Evolutionary conservation across 768 basidiomycete genomes (phyloP).

Genomic region (Suillus subalutaceus): DNA sequence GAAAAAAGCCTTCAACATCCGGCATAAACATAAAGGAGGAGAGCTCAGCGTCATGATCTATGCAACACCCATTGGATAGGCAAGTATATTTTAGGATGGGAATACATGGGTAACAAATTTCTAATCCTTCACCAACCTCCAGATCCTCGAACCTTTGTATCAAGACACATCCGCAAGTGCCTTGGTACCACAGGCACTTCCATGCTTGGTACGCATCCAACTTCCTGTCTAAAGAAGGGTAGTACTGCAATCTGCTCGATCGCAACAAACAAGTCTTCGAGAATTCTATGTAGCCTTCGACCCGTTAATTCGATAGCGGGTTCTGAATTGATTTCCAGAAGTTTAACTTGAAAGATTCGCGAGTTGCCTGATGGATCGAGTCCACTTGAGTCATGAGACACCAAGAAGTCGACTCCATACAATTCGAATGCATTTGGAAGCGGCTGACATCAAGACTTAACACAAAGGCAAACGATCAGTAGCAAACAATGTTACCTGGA

Average conservation of each 20-base stretch:
- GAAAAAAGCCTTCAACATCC: not conserved
- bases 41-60: not conserved
- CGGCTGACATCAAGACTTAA: conserved; percentile 47
- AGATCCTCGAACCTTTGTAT: conserved; percentile 48
- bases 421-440: conserved; percentile 93
- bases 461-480: not conserved
- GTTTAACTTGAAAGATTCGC: conserved; percentile 57
- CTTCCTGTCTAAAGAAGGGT: conserved; percentile 49
- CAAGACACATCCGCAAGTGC: conserved; percentile 71
- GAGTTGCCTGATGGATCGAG: conserved; percentile 8
- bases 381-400: conserved; percentile 46
- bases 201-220: conserved; percentile 5
- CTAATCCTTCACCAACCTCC: conserved; percentile 12
- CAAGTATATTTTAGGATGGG: not conserved
- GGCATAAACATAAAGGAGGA: not conserved
- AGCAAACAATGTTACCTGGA: conserved; percentile 58
- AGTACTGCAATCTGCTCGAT: conserved; percentile 69
- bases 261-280: conserved; percentile 77
- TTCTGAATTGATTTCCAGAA: conserved; percentile 93
- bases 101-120: not conserved
- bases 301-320: conserved; percentile 96
- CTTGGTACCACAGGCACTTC: conserved; percentile 47
- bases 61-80: not conserved
- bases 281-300: conserved; percentile 74
- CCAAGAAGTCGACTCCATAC: conserved; percentile 91